Base-by-base conservation (phyloP, 176 grass and related monocot genomes). In the Avena insularis region DNA sequence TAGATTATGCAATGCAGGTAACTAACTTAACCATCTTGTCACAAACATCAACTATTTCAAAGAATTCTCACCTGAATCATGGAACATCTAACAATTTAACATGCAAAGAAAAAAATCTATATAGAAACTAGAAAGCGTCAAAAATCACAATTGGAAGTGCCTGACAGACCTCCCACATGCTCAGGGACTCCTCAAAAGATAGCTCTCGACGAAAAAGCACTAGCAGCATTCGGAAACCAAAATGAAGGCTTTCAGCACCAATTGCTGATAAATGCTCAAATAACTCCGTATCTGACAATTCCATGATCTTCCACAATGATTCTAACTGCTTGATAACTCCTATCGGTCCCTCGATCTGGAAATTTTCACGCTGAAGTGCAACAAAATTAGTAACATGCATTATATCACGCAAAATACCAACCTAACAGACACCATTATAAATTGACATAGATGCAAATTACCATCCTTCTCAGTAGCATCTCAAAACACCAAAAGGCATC, bases 401-500 rank as follows among this genome's bases (percentile, higher is more conserved):
- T 70, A 71, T 47, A 33, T 79, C n/a, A 71, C 9, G 21, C 25
- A 77, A 64, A 50, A 21, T 20, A 69, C 63, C 31, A 63, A 82
- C 84, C 36, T 76, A 86, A 90, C 45, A 68, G 63, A 56, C 11
- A 50, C 25, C 54, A 76, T 68, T 47, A 58, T 54, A 80, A 60
- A 69, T 84, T 71, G 23, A 51, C 25, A 86, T 27, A 80, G 53
- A 81, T 67, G 89, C 45, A 83, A 85, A 78, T 86, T 94, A 99
- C 97, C 92, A 96, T 92, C 90, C 97, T 94, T 89, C 97, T 91
- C 54, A 96, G 76, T 68, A 99, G 92, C 94, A 99, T 99, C 89
- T 99, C 97, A 82, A 99, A 99, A 94, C 97, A 99, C 97, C 97
- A 99, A 93, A 99, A 96, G 61, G 94, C 97, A 90, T 99, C 97